A percentile compares a stretch with the other conserved stretches of the same genome.
Evolutionary conservation across 495 filamentous ascomycete species (phyloP).

Genomic region (Penicillium roqueforti): DNA sequence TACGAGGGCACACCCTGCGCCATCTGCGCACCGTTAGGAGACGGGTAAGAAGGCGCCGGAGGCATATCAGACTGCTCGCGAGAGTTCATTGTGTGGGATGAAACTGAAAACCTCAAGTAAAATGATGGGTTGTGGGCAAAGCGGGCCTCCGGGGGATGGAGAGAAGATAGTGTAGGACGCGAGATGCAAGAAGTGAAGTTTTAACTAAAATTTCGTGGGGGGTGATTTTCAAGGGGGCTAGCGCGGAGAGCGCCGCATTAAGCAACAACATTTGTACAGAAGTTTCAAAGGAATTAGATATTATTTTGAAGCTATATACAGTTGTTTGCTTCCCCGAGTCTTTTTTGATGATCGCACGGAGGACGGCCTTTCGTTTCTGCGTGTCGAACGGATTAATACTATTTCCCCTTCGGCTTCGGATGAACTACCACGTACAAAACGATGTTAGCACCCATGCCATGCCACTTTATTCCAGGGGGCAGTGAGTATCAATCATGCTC

Average conservation of each 20-base stretch:
- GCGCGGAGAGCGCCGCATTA: slow-evolving; percentile 34
- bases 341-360: slow-evolving; percentile 40
- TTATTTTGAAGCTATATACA: slow-evolving; percentile 8
- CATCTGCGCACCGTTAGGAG: slow-evolving; percentile 48
- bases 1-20: slow-evolving; percentile 45
- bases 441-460: background rate
- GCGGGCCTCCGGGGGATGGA: slow-evolving; percentile 30
- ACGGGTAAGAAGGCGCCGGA: slow-evolving; percentile 46
- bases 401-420: slow-evolving; percentile 40
- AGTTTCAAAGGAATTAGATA: slow-evolving; percentile 5
- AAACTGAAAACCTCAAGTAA: slow-evolving; percentile 7
- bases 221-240: slow-evolving; percentile 40
- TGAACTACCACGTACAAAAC: slow-evolving; percentile 3
- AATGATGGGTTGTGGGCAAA: slow-evolving; percentile 18
- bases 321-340: slow-evolving; percentile 20
- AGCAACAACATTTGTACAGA: slow-evolving; percentile 34
- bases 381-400: slow-evolving; percentile 49
- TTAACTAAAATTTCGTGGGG: slow-evolving; percentile 41
- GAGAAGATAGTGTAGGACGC: slow-evolving; percentile 32
- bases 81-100: slow-evolving; percentile 37
- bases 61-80: slow-evolving; percentile 48
- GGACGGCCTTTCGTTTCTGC: slow-evolving; percentile 50
- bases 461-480: background rate
- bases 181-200: slow-evolving; percentile 37
- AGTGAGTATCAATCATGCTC: background rate